phyloP scores from a whole-genome alignment of 805 yeast species.

The Starmerella apicola region DNA sequence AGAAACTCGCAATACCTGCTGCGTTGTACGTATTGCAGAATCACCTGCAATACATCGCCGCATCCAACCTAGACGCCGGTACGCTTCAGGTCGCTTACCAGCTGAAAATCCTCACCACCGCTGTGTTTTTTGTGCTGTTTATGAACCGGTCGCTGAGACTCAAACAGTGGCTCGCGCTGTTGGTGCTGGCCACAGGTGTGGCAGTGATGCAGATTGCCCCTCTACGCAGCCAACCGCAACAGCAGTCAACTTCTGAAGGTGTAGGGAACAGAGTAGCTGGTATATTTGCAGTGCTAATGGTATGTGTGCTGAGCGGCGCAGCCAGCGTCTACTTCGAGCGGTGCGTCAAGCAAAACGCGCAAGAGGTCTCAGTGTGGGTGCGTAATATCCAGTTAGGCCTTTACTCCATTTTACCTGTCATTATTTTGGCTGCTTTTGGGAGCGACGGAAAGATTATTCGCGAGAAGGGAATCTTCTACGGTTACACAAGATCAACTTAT shows the following conservation, averaged over 20 bases:
- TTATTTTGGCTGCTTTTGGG: conserved; percentile 28
- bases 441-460: conserved; percentile 28
- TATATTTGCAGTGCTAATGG: conserved; percentile 28
- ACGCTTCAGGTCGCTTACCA: conserved; percentile 35
- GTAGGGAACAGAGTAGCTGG: conserved; percentile 24
- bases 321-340: conserved; percentile 36
- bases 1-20: conserved; percentile 34
- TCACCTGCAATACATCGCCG: conserved; percentile 32
- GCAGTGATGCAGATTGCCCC: conserved; percentile 32
- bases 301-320: conserved; percentile 31
- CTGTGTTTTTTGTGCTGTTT: conserved; percentile 31
- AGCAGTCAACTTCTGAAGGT: too few species aligned
- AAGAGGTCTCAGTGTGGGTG: conserved; percentile 30
- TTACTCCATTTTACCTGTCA: conserved; percentile 32
- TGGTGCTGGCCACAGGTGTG: conserved; percentile 30
- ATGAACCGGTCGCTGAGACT: conserved; percentile 26
- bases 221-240: conserved; percentile 12
- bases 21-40: conserved; percentile 32
- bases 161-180: conserved; percentile 29
- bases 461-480: conserved; percentile 30
- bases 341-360: conserved; percentile 29
- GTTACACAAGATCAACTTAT: conserved; percentile 31
- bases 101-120: conserved; percentile 33
- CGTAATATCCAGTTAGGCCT: conserved; percentile 32
- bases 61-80: conserved; percentile 33